Evolutionary conservation across 164 flowering plant species (phyloP), one percentile per base, ranked within the genome.

Genomic region (Cinnamomum micranthum): DNA sequence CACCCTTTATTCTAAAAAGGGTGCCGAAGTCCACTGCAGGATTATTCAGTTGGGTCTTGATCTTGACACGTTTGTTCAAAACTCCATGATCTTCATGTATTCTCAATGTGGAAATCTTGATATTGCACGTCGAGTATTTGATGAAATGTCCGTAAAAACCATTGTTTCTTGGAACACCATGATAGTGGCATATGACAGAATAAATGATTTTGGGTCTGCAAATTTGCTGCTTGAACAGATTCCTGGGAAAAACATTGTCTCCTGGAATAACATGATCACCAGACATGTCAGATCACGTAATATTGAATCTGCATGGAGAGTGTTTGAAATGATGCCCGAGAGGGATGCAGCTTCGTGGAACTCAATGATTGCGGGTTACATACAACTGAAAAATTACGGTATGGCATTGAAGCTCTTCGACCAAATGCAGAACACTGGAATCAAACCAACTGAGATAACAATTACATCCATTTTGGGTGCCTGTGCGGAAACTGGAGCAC

Each of bases 341-440:
- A 74, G 82, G 47, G 88, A 87, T 76, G 71, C 83, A 1, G 82
- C 84, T 70, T 84, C 88, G 20, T 87, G 90, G 87, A 87, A 85
- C 65, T 75, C 86, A 2, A 77, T 86, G 77, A 86, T 88, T 67
- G 79, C 86, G 22, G 81, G 88, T 27, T 84, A 82, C 73, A 79
- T 81, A 20, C 77, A 77, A 70, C 59, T 23, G 17, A 84, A 76
- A 70, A 75, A 81, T 71, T 85, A 82, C 51, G 47, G 19, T 19
- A 70, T 72, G 62, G 88, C 91, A 9, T 74, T 86, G 76, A 70
- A 50, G 31, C 79, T 85, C 9, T 86, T 81, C 63, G 72, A 62
- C 51, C 81, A 80, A 51, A 88, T 85, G 91, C 78, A 77, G 31
- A 51, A 6, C 69, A 69, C 41, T 41, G 66, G 72, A 9, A 80